A percentile compares a stretch with the other conserved stretches of the same genome.
Evolutionary conservation across 306 rosid genomes (phyloP).

Genomic region (Sechiopsis laciniata): DNA sequence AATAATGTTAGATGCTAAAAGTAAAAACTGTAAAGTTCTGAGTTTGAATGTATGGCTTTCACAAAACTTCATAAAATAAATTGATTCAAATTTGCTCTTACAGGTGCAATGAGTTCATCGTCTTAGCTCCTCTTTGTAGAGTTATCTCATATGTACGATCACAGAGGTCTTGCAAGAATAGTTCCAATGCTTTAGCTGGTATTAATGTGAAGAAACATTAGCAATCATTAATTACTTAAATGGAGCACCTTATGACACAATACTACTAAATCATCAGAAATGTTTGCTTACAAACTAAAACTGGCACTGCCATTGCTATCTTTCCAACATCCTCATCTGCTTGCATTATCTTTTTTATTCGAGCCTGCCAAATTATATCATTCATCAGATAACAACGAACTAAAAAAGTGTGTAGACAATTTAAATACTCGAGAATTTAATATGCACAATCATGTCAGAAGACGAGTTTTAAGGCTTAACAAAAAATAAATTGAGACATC

Average conservation of each 20-base stretch:
- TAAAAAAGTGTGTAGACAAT: not conserved
- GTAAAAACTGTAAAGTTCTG: not conserved
- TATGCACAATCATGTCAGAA: not conserved
- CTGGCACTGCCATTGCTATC: conserved; percentile 93
- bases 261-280: conserved; percentile 17
- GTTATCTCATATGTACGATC: conserved; percentile 92
- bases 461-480: not conserved
- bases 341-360: conserved; percentile 96
- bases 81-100: conserved; percentile 36
- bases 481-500: not conserved
- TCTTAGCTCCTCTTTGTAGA: conserved; percentile 94
- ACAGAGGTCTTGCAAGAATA: conserved; percentile 96
- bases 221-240: not conserved
- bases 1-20: not conserved
- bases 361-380: conserved; percentile 48
- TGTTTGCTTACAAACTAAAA: conserved; percentile 78
- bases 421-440: not conserved
- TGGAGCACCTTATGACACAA: not conserved
- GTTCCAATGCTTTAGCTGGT: conserved; percentile 89
- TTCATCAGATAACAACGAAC: conserved; percentile 27
- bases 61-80: not conserved
- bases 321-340: conserved; percentile 97
- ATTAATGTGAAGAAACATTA: conserved; percentile 26
- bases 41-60: conserved; percentile 4
- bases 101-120: conserved; percentile 93